These are phyloP conservation scores for Neurospora sp. DNA, from an alignment of 495 filamentous ascomycete species.

Conservation along the genomic window DNA sequence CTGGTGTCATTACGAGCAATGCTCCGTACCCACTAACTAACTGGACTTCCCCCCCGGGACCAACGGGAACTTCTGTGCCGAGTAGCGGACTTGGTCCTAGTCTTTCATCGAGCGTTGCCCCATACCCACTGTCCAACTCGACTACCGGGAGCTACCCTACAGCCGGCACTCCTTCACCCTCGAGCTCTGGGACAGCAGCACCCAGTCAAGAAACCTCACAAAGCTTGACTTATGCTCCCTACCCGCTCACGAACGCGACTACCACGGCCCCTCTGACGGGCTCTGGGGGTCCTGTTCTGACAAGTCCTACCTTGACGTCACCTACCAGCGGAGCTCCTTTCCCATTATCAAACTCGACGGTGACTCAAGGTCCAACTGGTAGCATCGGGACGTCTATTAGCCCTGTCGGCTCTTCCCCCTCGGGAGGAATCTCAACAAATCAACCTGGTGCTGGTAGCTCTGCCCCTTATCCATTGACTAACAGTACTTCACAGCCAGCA, in stretches of 20 bases:
- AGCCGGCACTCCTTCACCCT: not conserved
- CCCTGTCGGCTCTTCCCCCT: not conserved
- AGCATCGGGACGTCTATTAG: not conserved
- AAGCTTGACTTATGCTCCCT: not conserved
- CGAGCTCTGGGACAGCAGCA: not conserved
- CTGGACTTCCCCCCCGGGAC: not conserved
- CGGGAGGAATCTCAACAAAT: not conserved
- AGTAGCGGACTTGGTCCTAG: not conserved
- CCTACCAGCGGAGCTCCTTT: constrained; percentile 10
- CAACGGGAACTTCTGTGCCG: constrained; percentile 3
- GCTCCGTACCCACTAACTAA: constrained; percentile 2
- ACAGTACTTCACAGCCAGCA: not conserved
- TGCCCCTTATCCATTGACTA: constrained; percentile 7
- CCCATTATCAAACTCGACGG: constrained; percentile 14
- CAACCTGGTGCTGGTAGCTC: not conserved
- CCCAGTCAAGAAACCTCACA: not conserved
- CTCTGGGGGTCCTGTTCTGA: not conserved
- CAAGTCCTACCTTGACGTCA: not conserved
- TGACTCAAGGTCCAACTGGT: not conserved
- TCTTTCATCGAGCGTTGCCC: not conserved
- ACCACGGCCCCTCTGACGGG: not conserved
- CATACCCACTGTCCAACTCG: constrained; percentile 15
- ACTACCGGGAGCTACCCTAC: constrained; percentile 2
- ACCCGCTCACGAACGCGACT: constrained; percentile 8
- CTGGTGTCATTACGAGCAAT: not conserved